A percentile compares a stretch with the other conserved stretches of the same genome.
Conservation (phyloP, 2,329 filamentous ascomycete genomes). For the Scedosporium dehoogii region DNA sequence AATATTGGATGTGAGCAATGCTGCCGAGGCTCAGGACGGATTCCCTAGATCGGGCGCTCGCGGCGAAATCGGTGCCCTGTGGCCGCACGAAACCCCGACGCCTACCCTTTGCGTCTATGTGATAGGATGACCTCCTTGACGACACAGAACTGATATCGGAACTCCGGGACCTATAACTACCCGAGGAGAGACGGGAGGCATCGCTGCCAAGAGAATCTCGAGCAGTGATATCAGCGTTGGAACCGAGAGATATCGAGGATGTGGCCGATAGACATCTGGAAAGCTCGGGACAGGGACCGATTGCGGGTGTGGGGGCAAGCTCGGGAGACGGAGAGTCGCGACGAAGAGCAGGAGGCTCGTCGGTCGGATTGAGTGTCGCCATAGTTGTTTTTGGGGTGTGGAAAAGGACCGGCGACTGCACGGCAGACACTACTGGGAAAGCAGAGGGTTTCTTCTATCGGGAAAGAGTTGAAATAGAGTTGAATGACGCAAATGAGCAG, state of each 20-base stretch:
- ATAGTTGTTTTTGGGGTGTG: conserved; percentile 15
- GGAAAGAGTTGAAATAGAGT: no score
- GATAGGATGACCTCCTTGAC: conserved; percentile 4
- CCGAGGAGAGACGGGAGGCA: conserved; percentile 55
- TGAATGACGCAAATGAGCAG: no score
- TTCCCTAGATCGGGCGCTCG: conserved; percentile 80
- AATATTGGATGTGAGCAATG: conserved; percentile 96
- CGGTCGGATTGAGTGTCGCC: conserved; percentile 17
- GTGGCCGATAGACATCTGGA: conserved; percentile 55
- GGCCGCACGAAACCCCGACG: conserved; percentile 81
- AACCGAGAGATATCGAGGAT: conserved; percentile 49
- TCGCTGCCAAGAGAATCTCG: conserved; percentile 48
- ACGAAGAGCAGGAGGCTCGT: conserved; percentile 25
- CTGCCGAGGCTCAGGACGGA: conserved; percentile 94
- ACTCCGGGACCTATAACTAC: conserved; percentile 37
- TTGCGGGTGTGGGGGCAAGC: conserved; percentile 49
- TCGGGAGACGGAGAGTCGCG: conserved; percentile 57
- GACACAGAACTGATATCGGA: conserved; percentile 31
- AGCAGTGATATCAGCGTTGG: conserved; percentile 35
- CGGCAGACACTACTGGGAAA: neutral
- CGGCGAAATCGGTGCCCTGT: conserved; percentile 79
- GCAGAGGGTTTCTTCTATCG: neutral
- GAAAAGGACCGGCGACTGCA: no score
- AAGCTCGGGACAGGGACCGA: conserved; percentile 47
- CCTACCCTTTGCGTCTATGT: conserved; percentile 31